These are phyloP conservation scores for Mucor circinelloides DNA, from an alignment of 371 early-diverging fungal species.

Conservation along the genomic window DNA sequence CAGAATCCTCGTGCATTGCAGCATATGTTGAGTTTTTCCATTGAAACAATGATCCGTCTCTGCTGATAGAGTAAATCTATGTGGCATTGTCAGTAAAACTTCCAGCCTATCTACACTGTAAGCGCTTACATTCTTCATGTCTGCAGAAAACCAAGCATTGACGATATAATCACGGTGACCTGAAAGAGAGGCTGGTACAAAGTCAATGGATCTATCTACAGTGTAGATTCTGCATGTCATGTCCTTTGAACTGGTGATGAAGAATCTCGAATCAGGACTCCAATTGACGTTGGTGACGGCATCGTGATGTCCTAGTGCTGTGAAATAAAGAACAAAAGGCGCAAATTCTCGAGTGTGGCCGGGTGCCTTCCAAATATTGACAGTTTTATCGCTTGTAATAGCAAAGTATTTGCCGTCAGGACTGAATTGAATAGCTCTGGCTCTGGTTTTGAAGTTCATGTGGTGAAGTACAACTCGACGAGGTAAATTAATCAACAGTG, in stretches of 20 bases:
- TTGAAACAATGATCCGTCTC: constrained; percentile 89
- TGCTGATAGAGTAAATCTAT: constrained; percentile 84
- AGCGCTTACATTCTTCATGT: constrained; percentile 62
- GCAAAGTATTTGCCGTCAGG: constrained; percentile 86
- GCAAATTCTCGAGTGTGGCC: constrained; percentile 89
- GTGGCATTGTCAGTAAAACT: neutral
- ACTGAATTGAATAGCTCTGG: constrained; percentile 80
- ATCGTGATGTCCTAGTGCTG: constrained; percentile 88
- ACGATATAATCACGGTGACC: constrained; percentile 89
- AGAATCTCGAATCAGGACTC: constrained; percentile 84
- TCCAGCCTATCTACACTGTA: no score
- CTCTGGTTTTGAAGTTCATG: constrained; percentile 85
- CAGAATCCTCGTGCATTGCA: constrained; percentile 34
- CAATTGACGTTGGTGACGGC: constrained; percentile 84
- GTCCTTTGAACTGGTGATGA: constrained; percentile 87
- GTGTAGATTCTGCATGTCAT: constrained; percentile 88
- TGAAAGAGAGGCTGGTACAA: constrained; percentile 71
- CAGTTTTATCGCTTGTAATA: constrained; percentile 79
- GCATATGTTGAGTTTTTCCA: constrained; percentile 67
- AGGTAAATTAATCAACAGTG: constrained; percentile 83
- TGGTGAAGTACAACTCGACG: constrained; percentile 83
- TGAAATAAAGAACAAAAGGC: constrained; percentile 84
- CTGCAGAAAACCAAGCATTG: constrained; percentile 90
- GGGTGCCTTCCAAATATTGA: constrained; percentile 96
- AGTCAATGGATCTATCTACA: constrained; percentile 63